Percentiles rank a stretch among this genome's conserved stretches.
These are phyloP conservation scores for Clitopilus hobsonii DNA, from an alignment of 768 basidiomycete genomes.

Conservation along the genomic window DNA sequence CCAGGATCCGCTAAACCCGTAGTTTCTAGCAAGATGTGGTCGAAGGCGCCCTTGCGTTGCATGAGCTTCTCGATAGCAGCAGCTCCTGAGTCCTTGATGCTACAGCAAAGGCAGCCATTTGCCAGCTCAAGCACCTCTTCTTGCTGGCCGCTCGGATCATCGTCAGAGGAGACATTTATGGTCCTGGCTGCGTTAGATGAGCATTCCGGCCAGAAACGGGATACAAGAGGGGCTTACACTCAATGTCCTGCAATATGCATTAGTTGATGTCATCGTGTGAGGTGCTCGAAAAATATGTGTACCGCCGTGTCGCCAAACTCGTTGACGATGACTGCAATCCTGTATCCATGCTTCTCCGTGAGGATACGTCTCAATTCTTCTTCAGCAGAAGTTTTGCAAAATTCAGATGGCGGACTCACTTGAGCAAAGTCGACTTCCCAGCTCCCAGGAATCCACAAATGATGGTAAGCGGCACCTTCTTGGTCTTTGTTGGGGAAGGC, in stretches of 20 bases:
- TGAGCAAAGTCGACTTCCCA: constrained; percentile 90
- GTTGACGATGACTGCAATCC: constrained; percentile 98
- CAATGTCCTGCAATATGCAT: constrained; percentile 69
- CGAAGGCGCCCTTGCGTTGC: constrained; percentile 82
- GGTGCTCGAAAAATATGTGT: constrained; percentile 20
- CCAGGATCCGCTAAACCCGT: constrained; percentile 96
- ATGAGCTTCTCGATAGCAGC: constrained; percentile 94
- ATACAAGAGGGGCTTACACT: constrained; percentile 49
- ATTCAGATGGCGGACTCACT: constrained; percentile 36
- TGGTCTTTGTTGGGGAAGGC: constrained; percentile 1
- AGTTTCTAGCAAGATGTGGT: constrained; percentile 93
- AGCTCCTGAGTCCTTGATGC: constrained; percentile 89
- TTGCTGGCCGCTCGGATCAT: constrained; percentile 56
- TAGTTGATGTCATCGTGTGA: constrained; percentile 9
- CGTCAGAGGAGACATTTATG: constrained; percentile 72
- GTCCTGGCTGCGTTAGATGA: constrained; percentile 58
- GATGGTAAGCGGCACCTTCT: constrained; percentile 80
- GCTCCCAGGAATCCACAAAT: constrained; percentile 94
- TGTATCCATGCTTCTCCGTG: constrained; percentile 89
- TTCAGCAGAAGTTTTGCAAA: not conserved
- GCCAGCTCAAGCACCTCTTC: constrained; percentile 90
- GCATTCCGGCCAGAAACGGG: constrained; percentile 2
- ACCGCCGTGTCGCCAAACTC: constrained; percentile 96
- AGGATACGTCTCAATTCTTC: constrained; percentile 63
- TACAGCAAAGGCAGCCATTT: constrained; percentile 98